Percentiles rank a stretch among this genome's conserved stretches.
phyloP scores from a whole-genome alignment of 768 basidiomycete species.

The Tremella yokohamensis region DNA sequence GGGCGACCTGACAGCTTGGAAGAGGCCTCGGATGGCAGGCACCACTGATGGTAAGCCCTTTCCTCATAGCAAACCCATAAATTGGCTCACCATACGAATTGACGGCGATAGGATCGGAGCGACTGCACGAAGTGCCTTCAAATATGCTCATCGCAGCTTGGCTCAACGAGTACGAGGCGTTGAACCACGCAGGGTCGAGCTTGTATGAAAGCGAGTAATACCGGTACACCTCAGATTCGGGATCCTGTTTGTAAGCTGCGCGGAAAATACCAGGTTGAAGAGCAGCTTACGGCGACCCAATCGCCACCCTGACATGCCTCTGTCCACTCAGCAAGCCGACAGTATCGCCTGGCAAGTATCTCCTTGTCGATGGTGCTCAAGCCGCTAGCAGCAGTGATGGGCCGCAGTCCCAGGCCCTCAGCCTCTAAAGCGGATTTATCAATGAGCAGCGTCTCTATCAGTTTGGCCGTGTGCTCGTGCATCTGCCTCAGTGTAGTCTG shows the following conservation, averaged over 20 bases:
- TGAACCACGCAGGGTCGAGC: conserved; percentile 42
- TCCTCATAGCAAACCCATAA: neutral
- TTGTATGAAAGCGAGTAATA: conserved; percentile 36
- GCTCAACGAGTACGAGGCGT: conserved; percentile 28
- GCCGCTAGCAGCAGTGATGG: conserved; percentile 12
- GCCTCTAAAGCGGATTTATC: conserved; percentile 18
- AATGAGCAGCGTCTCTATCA: conserved; percentile 19
- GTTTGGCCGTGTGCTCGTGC: conserved; percentile 22
- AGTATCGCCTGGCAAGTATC: conserved; percentile 36
- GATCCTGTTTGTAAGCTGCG: conserved; percentile 28
- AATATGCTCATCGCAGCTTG: conserved; percentile 38
- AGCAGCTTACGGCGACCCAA: conserved; percentile 40
- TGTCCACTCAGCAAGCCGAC: conserved; percentile 42
- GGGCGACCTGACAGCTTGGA: conserved; percentile 36
- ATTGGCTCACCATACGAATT: conserved; percentile 36
- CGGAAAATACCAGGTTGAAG: neutral
- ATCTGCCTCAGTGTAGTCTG: conserved; percentile 20
- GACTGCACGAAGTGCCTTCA: conserved; percentile 27
- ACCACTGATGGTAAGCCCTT: conserved; percentile 29
- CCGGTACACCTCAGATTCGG: conserved; percentile 28
- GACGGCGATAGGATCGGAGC: conserved; percentile 30
- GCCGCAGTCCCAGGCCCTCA: conserved; percentile 32
- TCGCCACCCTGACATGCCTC: conserved; percentile 27
- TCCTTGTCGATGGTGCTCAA: neutral
- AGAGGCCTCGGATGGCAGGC: conserved; percentile 47